Evolutionary conservation across 1,284 basidiomycete species (phyloP).

Genomic region (Ustilago shanxiensis): DNA sequence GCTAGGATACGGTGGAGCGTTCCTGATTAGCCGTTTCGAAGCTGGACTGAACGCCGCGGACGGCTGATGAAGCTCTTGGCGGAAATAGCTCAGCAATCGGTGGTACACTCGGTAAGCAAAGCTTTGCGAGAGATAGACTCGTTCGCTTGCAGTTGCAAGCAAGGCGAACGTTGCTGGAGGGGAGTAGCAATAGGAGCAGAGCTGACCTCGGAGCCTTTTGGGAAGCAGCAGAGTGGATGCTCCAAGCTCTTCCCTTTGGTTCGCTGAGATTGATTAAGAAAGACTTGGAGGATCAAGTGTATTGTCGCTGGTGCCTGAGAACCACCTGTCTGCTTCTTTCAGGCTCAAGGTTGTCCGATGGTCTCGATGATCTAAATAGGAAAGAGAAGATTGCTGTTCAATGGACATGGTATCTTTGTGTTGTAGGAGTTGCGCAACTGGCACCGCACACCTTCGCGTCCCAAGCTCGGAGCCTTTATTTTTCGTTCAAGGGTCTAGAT

Average conservation of each 20-base stretch:
- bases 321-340: not conserved
- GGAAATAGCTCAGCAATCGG: not conserved
- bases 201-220: conserved; percentile 27
- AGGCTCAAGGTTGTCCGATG: not conserved
- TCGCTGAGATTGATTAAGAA: no score
- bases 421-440: not conserved
- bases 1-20: not conserved
- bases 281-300: no score
- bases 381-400: not conserved
- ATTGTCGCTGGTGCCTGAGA: no score
- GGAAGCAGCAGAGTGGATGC: not conserved
- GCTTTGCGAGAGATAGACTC: not conserved
- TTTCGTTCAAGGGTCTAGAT: conserved; percentile 15
- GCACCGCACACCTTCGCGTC: no score
- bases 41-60: not conserved
- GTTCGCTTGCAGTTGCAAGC: not conserved
- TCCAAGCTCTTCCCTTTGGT: not conserved
- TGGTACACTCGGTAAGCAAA: not conserved
- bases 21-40: conserved; percentile 4
- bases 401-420: not conserved
- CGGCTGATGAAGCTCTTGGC: conserved; percentile 2
- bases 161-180: not conserved
- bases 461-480: conserved; percentile 47
- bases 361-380: not conserved
- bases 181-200: not conserved